phyloP scores from a whole-genome alignment of 495 filamentous ascomycete species.

The Pyrenula aspistea region DNA sequence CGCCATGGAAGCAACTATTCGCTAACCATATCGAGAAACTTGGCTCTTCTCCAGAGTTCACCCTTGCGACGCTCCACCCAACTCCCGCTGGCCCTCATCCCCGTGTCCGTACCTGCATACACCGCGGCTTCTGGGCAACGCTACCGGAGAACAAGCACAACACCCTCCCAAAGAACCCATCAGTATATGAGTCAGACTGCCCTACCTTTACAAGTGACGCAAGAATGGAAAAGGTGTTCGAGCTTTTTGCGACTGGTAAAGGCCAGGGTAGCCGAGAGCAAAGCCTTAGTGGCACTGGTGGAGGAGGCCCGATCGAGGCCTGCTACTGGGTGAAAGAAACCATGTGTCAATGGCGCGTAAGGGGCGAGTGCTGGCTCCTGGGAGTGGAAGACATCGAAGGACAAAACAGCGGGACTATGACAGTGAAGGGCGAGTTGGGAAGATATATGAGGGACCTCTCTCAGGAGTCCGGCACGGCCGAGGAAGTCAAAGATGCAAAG shows the following conservation, averaged over 20 bases:
- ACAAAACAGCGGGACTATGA: constrained; percentile 14
- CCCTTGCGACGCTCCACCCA: constrained; percentile 50
- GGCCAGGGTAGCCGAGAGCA: constrained; percentile 21
- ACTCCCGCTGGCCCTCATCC: constrained; percentile 29
- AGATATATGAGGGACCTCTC: constrained; percentile 9
- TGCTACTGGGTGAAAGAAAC: constrained; percentile 68
- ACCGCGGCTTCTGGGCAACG: constrained; percentile 69
- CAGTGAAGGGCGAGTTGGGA: constrained; percentile 34
- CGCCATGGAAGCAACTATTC: constrained; percentile 61
- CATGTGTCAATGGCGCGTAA: constrained; percentile 73
- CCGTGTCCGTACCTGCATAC: constrained; percentile 54
- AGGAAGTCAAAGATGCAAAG: constrained; percentile 6
- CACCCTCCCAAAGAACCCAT: constrained; percentile 50
- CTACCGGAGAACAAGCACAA: constrained; percentile 60
- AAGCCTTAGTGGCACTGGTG: constrained; percentile 35
- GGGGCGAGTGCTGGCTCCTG: constrained; percentile 61
- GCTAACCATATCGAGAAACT: constrained; percentile 50
- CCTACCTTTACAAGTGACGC: constrained; percentile 77
- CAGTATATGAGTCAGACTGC: constrained; percentile 59
- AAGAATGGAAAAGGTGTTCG: constrained; percentile 68
- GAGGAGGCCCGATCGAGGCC: constrained; percentile 63
- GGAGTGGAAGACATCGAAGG: constrained; percentile 49
- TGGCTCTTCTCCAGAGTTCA: constrained; percentile 49
- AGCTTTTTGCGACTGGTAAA: constrained; percentile 42
- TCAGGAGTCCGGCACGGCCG: constrained; percentile 3